Percentiles rank a stretch among this genome's conserved stretches.
Evolutionary conservation across 2,329 filamentous ascomycete species (phyloP).

Genomic region (Exophiala calicioides): DNA sequence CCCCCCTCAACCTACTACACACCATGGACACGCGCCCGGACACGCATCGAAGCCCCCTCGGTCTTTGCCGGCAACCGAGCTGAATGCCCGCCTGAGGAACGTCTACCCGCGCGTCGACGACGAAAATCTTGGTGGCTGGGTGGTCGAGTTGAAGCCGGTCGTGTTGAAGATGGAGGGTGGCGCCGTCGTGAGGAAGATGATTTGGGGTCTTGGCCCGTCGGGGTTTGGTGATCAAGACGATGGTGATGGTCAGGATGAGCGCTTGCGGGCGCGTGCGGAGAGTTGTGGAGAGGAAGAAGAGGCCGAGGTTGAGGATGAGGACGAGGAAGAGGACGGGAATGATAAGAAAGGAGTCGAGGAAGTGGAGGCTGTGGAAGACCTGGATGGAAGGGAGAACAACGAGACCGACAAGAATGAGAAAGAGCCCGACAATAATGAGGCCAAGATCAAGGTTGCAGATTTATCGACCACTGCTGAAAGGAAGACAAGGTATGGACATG

Average conservation of each 20-base stretch:
- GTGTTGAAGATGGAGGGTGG: conserved; percentile 25
- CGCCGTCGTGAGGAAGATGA: conserved; percentile 25
- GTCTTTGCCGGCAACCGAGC: not conserved
- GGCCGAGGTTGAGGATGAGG: not conserved
- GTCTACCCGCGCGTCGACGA: conserved; percentile 17
- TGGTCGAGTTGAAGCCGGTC: conserved; percentile 23
- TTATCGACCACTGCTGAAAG: too few relatives aligned
- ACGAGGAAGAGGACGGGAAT: not conserved
- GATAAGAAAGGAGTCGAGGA: conserved; percentile 2
- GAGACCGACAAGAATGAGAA: conserved; percentile 8
- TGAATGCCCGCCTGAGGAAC: not conserved
- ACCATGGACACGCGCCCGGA: not conserved
- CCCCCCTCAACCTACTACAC: not conserved
- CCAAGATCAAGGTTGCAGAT: not conserved
- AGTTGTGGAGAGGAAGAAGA: too few relatives aligned
- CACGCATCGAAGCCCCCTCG: conserved; percentile 1
- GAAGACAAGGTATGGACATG: not conserved
- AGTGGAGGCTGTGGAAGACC: not conserved
- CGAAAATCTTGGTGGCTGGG: conserved; percentile 10
- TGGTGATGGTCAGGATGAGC: too few relatives aligned
- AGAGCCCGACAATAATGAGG: not conserved
- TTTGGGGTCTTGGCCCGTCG: conserved; percentile 10
- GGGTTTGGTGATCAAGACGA: not conserved
- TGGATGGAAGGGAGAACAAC: not conserved
- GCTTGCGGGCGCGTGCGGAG: too few relatives aligned